Percentiles rank a stretch among this genome's conserved stretches.
These are phyloP conservation scores for Nepenthes mirabilis DNA, from an alignment of 148 eudicot species.

Conservation along the genomic window DNA sequence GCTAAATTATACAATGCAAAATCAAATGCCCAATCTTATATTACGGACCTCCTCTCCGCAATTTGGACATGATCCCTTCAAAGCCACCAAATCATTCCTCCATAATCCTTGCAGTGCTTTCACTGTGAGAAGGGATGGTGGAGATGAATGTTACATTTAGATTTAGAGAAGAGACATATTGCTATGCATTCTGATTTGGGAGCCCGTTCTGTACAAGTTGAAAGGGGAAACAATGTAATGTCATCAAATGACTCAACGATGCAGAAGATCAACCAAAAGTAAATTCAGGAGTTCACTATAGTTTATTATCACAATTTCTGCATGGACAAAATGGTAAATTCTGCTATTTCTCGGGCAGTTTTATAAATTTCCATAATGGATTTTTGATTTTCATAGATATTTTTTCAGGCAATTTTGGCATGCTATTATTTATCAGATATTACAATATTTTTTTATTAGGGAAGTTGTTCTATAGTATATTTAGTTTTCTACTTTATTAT, in stretches of 20 bases:
- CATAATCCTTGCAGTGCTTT: slow-evolving; percentile 69
- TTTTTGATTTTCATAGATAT: no score
- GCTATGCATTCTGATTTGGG: background rate
- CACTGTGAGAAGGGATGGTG: slow-evolving; percentile 25
- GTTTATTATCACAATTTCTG: background rate
- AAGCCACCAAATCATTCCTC: slow-evolving; percentile 80
- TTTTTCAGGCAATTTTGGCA: no score
- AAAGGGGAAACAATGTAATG: no score
- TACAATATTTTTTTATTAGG: no score
- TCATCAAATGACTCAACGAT: no score
- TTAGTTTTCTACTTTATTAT: no score
- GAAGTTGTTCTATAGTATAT: no score
- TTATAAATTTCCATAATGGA: no score
- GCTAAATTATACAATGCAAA: background rate
- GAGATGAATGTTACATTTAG: background rate
- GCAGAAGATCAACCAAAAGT: no score
- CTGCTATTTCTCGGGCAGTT: no score
- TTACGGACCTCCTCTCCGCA: slow-evolving; percentile 89
- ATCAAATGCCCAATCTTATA: background rate
- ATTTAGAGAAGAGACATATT: background rate
- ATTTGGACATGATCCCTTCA: slow-evolving; percentile 86
- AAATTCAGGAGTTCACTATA: no score
- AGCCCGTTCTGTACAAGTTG: background rate
- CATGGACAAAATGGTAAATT: background rate
- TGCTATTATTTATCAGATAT: no score